These are phyloP conservation scores for Tephrocybe rancida DNA, from an alignment of 768 basidiomycete species.

Conservation along the genomic window DNA sequence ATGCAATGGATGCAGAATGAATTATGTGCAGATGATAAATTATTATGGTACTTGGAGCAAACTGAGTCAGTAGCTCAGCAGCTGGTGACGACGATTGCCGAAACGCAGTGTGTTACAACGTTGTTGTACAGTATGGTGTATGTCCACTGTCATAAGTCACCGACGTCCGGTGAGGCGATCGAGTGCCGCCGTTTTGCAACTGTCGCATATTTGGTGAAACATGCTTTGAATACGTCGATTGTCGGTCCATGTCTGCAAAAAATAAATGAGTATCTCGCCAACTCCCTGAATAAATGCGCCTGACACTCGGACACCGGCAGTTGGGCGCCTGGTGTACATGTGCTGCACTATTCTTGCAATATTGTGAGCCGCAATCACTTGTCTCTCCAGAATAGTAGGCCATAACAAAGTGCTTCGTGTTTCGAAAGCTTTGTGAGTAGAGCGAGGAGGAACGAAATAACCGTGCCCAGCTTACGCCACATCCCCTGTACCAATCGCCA, in stretches of 20 bases:
- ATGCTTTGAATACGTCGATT: slow-evolving; percentile 61
- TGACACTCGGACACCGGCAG: slow-evolving; percentile 55
- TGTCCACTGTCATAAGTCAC: not conserved
- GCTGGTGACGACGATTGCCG: no score
- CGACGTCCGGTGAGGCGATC: slow-evolving; percentile 22
- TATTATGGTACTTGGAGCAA: no score
- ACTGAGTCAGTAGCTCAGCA: no score
- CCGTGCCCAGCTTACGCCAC: slow-evolving; percentile 33
- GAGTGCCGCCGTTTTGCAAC: slow-evolving; percentile 44
- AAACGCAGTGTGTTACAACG: slow-evolving; percentile 6
- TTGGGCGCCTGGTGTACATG: slow-evolving; percentile 64
- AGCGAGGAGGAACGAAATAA: slow-evolving; percentile 11
- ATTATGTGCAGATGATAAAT: no score
- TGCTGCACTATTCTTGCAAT: slow-evolving; percentile 54
- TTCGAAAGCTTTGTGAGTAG: slow-evolving; percentile 3
- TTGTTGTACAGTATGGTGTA: not conserved
- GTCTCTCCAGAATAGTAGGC: slow-evolving; percentile 63
- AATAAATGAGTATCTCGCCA: not conserved
- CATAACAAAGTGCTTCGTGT: slow-evolving; percentile 60
- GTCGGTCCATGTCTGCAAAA: slow-evolving; percentile 41
- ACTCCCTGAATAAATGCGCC: not conserved
- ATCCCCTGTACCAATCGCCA: slow-evolving; percentile 47
- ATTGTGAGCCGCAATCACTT: slow-evolving; percentile 52
- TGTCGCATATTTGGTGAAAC: slow-evolving; percentile 66
- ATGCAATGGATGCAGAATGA: no score